Evolutionary conservation across 768 basidiomycete genomes (phyloP), one percentile per base, ranked within the genome.

Genomic region (Trametes cubensis): DNA sequence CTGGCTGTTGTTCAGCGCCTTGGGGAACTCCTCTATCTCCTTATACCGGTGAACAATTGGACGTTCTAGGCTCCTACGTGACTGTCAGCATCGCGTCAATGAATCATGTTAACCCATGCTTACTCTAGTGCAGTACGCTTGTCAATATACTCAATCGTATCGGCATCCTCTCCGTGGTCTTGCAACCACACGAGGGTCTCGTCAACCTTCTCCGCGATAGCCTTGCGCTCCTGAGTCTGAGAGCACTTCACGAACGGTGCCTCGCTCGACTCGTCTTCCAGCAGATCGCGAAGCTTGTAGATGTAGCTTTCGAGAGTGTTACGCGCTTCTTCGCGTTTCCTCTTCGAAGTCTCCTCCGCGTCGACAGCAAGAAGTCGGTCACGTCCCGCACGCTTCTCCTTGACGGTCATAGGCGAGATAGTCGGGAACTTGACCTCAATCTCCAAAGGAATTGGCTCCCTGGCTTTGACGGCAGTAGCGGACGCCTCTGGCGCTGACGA

Each of bases 261-360:
- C 8, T 85, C 82, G n/a, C 59, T 20, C 5, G 76, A 67, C 66
- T 84, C 83, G 41, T 89, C 86, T 30, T 84, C 81, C 30, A 98
- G 78, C 11, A 96, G 80, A 70, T 94, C 94, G 21, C 92, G 87
- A 38, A 97, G 76, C 62, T 88, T 84, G 78, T 99, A 99, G n/a
- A 98, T 75, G 71, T 97, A 97, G 34, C 89, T 85, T 74, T 99
- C 97, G 54, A 99, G 85, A 25, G 83, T 80, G 75, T 99, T 99
- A 30, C 89, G 82, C 2, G 94, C 93, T 73, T 98, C 97, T 69
- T 95, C 95, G 34, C 87, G 87, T 55, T 85, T 85, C 34, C 79
- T 81, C 73, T 92, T 94, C 18, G 86, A 83, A 2, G 80, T 77
- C 76, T 98, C 95, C 57, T 89, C 86, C 7, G 78, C 73, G 66